Evolutionary conservation across 2,329 filamentous ascomycete species (phyloP).

Genomic region (Aaosphaeria arxii): DNA sequence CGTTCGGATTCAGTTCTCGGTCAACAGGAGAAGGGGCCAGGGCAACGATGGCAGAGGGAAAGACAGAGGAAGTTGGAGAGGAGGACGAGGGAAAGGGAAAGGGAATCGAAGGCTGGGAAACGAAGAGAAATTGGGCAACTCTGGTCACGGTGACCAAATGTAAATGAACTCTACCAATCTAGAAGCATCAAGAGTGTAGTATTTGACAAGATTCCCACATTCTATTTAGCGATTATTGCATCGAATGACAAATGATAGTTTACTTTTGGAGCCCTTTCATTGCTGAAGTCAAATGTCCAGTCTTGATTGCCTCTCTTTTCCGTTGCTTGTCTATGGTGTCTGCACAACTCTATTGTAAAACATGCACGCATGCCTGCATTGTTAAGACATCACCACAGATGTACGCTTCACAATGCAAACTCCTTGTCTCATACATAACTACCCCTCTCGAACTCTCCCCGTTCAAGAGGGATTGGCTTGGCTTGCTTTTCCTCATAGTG

Average conservation of each 20-base stretch:
- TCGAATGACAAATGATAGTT: background rate
- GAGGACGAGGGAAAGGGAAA: constrained; percentile 11
- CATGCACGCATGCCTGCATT: no score
- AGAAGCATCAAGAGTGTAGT: background rate
- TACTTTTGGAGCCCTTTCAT: background rate
- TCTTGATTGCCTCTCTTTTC: no score
- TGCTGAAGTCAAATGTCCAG: background rate
- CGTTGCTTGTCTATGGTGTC: no score
- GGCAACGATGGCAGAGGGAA: constrained; percentile 10
- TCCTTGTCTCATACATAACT: background rate
- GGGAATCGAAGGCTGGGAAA: constrained; percentile 8
- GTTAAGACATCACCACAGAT: no score
- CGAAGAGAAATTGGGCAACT: constrained; percentile 5
- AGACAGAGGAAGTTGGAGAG: constrained; percentile 12
- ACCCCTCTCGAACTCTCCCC: background rate
- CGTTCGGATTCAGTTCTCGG: constrained; percentile 31
- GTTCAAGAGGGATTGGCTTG: background rate
- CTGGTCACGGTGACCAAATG: background rate
- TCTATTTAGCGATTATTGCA: background rate
- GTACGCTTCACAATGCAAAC: no score
- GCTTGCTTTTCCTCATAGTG: no score
- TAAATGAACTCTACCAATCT: no score
- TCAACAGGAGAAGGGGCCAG: constrained; percentile 27
- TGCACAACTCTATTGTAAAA: no score
- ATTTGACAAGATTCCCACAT: background rate